These are phyloP conservation scores for Bothriochloa decipiens DNA, from an alignment of 176 grass and related monocot genomes.

Conservation along the genomic window DNA sequence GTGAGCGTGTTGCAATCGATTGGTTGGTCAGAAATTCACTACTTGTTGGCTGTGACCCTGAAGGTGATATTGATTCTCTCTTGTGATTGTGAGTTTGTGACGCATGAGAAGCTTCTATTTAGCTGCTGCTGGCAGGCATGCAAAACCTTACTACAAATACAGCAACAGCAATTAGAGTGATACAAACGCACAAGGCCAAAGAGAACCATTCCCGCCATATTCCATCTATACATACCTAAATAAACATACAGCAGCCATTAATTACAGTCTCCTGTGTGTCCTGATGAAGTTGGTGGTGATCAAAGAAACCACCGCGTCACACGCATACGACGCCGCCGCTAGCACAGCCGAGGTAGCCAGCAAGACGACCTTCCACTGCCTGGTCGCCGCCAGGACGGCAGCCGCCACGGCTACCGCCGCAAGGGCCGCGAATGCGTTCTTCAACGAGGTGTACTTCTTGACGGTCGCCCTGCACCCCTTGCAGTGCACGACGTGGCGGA, in stretches of 20 bases:
- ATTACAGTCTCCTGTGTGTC: slow-evolving; percentile 69
- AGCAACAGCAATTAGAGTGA: not conserved
- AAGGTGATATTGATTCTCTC: too few species aligned
- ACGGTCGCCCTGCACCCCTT: slow-evolving; percentile 62
- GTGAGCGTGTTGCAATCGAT: too few species aligned
- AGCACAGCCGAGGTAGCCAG: slow-evolving; percentile 57
- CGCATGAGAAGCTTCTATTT: too few species aligned
- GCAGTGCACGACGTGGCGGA: slow-evolving; percentile 94
- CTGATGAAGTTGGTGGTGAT: slow-evolving; percentile 90
- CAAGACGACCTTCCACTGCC: slow-evolving; percentile 51
- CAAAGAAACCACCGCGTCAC: slow-evolving; percentile 55
- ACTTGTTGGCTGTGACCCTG: too few species aligned
- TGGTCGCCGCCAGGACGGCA: slow-evolving; percentile 53
- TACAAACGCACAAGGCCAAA: slow-evolving; percentile 16
- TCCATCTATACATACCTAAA: not conserved
- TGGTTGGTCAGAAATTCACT: too few species aligned
- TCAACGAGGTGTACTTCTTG: slow-evolving; percentile 54
- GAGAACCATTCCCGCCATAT: not conserved
- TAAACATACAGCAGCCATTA: not conserved
- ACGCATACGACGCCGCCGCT: slow-evolving; percentile 52
- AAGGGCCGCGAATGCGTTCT: slow-evolving; percentile 49
- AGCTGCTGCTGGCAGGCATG: not conserved
- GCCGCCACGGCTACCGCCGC: slow-evolving; percentile 44
- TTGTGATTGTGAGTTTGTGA: too few species aligned
- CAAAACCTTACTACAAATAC: not conserved